These are phyloP conservation scores for Mucor mucedo DNA, from an alignment of 371 early-diverging fungal species.

Conservation along the genomic window DNA sequence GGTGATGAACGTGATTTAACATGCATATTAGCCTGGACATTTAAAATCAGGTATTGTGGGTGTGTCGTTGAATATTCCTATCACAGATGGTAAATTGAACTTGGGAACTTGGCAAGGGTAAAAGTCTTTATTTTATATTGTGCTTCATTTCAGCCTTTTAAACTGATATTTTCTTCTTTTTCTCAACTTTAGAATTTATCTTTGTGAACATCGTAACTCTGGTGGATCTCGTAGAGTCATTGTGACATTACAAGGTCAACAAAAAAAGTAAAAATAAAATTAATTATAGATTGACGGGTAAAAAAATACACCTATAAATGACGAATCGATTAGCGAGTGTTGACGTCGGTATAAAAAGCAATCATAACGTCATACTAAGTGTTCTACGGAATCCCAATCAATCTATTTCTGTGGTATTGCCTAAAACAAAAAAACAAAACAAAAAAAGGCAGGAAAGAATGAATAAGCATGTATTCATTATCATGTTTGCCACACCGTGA, in stretches of 20 bases:
- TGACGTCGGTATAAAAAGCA: too few relatives aligned
- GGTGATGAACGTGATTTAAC: not conserved
- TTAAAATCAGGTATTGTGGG: slow-evolving; percentile 87
- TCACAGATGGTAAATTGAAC: slow-evolving; percentile 77
- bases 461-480: too few relatives aligned
- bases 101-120: slow-evolving; percentile 95
- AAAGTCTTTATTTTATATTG: slow-evolving; percentile 4
- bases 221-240: slow-evolving; percentile 70
- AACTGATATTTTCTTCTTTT: too few relatives aligned
- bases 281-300: not conserved
- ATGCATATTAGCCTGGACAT: slow-evolving; percentile 75
- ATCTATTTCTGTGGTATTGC: too few relatives aligned
- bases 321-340: too few relatives aligned
- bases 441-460: too few relatives aligned
- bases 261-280: slow-evolving; percentile 12
- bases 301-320: too few relatives aligned
- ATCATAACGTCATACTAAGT: too few relatives aligned
- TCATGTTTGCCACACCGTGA: too few relatives aligned
- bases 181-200: slow-evolving; percentile 58
- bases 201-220: slow-evolving; percentile 77
- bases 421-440: too few relatives aligned
- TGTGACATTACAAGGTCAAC: slow-evolving; percentile 78
- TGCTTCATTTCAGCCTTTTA: not conserved
- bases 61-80: slow-evolving; percentile 86
- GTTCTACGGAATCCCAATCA: too few relatives aligned